phyloP scores from a whole-genome alignment of 768 basidiomycete species.

The Russula brevipes region DNA sequence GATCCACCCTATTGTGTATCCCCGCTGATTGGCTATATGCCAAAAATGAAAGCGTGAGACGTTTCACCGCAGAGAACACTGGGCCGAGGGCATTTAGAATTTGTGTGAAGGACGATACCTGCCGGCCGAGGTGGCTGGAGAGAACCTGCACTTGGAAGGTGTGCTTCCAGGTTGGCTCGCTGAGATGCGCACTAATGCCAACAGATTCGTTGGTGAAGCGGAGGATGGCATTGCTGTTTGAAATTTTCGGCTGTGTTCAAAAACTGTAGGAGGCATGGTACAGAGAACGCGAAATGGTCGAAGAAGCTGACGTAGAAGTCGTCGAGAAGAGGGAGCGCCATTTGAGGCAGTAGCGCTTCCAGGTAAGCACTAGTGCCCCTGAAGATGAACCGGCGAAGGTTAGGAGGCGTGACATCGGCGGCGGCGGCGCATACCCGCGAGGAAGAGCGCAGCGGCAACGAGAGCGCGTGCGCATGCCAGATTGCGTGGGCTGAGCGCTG shows the following conservation, averaged over 20 bases:
- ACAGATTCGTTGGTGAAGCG: neutral
- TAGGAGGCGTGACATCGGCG: neutral
- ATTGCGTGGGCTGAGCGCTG: no score
- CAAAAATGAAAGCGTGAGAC: neutral
- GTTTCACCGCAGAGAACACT: neutral
- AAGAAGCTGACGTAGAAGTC: neutral
- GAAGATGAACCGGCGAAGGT: neutral
- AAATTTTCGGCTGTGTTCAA: neutral
- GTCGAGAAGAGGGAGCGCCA: neutral
- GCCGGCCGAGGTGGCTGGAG: neutral
- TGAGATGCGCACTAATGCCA: neutral
- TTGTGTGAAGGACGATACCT: neutral
- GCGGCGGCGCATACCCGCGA: no score
- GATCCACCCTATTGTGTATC: neutral
- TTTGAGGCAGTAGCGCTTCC: neutral
- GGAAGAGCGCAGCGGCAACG: no score
- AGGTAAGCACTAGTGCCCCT: neutral
- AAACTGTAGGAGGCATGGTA: neutral
- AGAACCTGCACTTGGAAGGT: neutral
- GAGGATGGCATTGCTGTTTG: neutral
- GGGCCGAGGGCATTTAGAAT: neutral
- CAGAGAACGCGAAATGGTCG: neutral
- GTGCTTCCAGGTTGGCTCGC: neutral
- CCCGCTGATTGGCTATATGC: neutral
- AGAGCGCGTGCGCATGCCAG: neutral